These are phyloP conservation scores for Penicillium sp. DNA, from an alignment of 2,329 filamentous ascomycete species.

Conservation along the genomic window DNA sequence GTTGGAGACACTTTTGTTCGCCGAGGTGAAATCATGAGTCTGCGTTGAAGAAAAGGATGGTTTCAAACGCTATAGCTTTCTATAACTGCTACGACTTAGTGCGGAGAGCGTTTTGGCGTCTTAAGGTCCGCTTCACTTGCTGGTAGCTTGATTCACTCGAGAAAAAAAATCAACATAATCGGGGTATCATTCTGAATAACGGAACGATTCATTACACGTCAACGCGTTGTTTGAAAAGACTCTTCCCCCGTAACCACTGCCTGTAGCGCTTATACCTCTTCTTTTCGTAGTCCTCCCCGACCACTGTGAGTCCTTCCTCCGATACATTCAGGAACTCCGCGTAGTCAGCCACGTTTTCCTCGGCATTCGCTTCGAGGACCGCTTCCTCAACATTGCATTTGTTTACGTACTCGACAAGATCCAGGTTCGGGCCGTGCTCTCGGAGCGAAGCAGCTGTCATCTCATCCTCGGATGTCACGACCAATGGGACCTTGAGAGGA, in stretches of 20 bases:
- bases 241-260: constrained; percentile 93
- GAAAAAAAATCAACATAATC: constrained; percentile 1
- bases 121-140: too few relatives aligned
- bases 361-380: constrained; percentile 44
- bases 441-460: constrained; percentile 35
- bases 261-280: constrained; percentile 96
- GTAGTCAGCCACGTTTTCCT: constrained; percentile 70
- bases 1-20: constrained; percentile 29
- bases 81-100: too few relatives aligned
- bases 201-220: constrained; percentile 34
- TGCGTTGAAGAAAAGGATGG: background rate
- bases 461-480: constrained; percentile 45
- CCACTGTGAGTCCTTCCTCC: constrained; percentile 83
- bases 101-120: too few relatives aligned
- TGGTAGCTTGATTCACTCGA: background rate
- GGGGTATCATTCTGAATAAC: constrained; percentile 22
- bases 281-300: constrained; percentile 80
- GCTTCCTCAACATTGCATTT: constrained; percentile 62
- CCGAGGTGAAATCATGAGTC: constrained; percentile 1
- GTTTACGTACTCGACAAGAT: constrained; percentile 78
- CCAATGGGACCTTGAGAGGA: constrained; percentile 79
- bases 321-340: constrained; percentile 70
- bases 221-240: constrained; percentile 84
- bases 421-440: constrained; percentile 49
- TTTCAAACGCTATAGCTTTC: background rate